These are phyloP conservation scores for Aspergillus sparsus DNA, from an alignment of 495 filamentous ascomycete genomes.

Conservation along the genomic window DNA sequence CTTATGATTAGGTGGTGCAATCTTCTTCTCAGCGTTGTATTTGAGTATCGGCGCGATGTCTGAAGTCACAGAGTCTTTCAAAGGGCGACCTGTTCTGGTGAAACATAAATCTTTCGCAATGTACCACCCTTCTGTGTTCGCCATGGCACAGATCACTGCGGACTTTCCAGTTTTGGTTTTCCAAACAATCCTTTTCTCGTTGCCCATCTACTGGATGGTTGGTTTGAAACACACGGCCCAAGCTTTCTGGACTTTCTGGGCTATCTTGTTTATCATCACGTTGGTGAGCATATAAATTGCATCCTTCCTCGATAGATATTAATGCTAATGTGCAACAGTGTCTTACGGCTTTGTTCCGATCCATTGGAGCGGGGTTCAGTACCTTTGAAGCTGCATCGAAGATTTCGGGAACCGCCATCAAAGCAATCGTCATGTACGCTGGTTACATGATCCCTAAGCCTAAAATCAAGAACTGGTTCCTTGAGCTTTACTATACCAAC, in stretches of 20 bases:
- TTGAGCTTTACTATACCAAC: conserved; percentile 66
- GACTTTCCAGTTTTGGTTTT: conserved; percentile 69
- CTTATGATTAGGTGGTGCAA: conserved; percentile 35
- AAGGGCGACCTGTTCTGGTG: conserved; percentile 66
- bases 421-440: conserved; percentile 56
- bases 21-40: conserved; percentile 77
- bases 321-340: conserved; percentile 24
- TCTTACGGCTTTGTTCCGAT: conserved; percentile 55
- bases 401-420: conserved; percentile 46
- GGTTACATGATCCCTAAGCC: conserved; percentile 59
- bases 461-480: conserved; percentile 69
- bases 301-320: not conserved
- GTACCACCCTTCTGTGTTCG: conserved; percentile 72
- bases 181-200: conserved; percentile 63
- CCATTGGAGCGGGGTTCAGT: conserved; percentile 49
- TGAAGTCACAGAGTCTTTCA: conserved; percentile 70
- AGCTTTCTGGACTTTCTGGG: conserved; percentile 54
- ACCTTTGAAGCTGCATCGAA: conserved; percentile 59
- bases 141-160: conserved; percentile 67
- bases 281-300: conserved; percentile 27
- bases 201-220: conserved; percentile 78
- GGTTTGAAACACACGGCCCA: conserved; percentile 49
- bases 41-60: conserved; percentile 70
- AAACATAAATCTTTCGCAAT: conserved; percentile 78
- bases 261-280: conserved; percentile 25